Percentiles rank a stretch among this genome's conserved stretches.
These are phyloP conservation scores for Cyberlindnera nakhonratchasimensis DNA, from an alignment of 805 yeast genomes.

Conservation along the genomic window DNA sequence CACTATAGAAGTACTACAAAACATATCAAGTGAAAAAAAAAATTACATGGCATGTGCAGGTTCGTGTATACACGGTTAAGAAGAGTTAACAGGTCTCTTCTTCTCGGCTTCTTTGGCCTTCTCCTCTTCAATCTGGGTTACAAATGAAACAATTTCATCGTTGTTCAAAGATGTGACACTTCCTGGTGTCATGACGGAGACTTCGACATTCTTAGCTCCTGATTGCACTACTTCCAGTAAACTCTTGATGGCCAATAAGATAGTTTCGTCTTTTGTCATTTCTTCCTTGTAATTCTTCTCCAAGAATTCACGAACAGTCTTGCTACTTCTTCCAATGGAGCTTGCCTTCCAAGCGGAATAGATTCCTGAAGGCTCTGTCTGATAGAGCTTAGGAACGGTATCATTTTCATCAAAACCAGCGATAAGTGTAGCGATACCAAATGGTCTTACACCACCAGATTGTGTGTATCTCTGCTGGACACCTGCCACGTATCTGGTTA, in stretches of 20 bases:
- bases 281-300: constrained; percentile 76
- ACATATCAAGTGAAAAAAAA: not conserved
- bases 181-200: constrained; percentile 78
- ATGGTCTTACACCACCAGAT: constrained; percentile 97
- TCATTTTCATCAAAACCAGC: constrained; percentile 94
- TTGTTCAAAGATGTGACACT: constrained; percentile 9
- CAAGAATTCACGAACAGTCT: constrained; percentile 91
- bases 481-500: constrained; percentile 95
- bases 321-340: constrained; percentile 91
- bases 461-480: constrained; percentile 96
- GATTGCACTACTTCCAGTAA: constrained; percentile 96
- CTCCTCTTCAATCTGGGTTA: constrained; percentile 17
- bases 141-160: constrained; percentile 17
- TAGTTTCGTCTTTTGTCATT: constrained; percentile 65
- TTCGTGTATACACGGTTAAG: not conserved
- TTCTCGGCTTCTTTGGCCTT: constrained; percentile 20
- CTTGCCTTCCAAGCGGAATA: constrained; percentile 98
- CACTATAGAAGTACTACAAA: too few relatives aligned
- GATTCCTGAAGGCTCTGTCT: constrained; percentile 97
- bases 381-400: constrained; percentile 75
- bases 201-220: constrained; percentile 94
- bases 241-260: constrained; percentile 79
- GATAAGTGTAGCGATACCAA: constrained; percentile 91
- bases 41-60: not conserved
- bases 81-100: constrained; percentile 14